Evolutionary conservation across 768 basidiomycete species (phyloP).

Genomic region (Lenzites betulinus): DNA sequence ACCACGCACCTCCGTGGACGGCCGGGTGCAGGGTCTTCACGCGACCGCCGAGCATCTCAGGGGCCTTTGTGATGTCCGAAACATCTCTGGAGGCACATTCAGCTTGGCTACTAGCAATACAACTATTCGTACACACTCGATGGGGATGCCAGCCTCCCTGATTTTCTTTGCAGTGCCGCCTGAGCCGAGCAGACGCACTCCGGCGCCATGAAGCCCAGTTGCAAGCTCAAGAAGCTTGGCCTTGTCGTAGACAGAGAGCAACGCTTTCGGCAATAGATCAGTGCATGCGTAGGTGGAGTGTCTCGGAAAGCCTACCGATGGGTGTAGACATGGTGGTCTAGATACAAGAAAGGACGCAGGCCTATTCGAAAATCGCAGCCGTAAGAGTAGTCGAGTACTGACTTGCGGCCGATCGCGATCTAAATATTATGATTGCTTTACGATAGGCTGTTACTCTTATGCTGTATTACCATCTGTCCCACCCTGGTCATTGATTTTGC

Average conservation of each 20-base stretch:
- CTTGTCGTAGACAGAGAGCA: constrained; percentile 98
- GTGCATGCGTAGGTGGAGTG: neutral
- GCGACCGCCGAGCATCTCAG: constrained; percentile 97
- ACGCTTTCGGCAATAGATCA: constrained; percentile 48
- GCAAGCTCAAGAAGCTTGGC: constrained; percentile 87
- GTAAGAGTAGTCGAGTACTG: no score
- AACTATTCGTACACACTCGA: constrained; percentile 63
- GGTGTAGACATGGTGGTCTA: constrained; percentile 34
- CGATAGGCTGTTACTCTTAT: constrained; percentile 10
- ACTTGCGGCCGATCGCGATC: constrained; percentile 12
- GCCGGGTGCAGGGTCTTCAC: constrained; percentile 99
- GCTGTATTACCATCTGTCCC: no score
- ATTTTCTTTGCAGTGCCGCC: constrained; percentile 99
- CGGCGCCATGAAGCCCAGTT: constrained; percentile 74
- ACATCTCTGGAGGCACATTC: constrained; percentile 70
- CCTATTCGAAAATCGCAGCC: constrained; percentile 9
- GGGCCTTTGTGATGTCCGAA: constrained; percentile 94
- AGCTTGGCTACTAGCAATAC: neutral
- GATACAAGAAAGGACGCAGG: neutral
- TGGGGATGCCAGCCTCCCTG: constrained; percentile 87
- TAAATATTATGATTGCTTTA: constrained; percentile 2
- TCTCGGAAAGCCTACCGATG: constrained; percentile 31
- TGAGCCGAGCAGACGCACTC: constrained; percentile 88
- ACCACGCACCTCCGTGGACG: constrained; percentile 84
- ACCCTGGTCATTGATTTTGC: no score